A percentile compares a stretch with the other conserved stretches of the same genome.
Conservation (phyloP, 148 eudicot species). For the Persicaria tinctoria region DNA sequence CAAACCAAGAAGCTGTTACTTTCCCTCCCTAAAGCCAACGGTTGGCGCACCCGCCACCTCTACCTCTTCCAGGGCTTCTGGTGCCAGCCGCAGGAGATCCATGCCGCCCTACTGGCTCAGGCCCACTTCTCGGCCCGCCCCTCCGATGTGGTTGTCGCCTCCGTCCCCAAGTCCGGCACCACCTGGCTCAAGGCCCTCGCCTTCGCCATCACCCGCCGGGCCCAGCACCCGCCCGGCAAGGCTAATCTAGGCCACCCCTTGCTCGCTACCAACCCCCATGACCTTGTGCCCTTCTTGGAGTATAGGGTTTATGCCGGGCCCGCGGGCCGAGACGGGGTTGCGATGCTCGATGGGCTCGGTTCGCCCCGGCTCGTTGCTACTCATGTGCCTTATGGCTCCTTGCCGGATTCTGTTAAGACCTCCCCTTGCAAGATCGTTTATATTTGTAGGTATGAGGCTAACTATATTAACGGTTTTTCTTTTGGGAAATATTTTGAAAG, state of each 20-base stretch:
- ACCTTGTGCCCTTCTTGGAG: constrained; percentile 10
- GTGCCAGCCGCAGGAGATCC: constrained; percentile 10
- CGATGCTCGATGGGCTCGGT: neutral
- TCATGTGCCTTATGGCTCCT: constrained; percentile 1
- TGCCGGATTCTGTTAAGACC: constrained; percentile 7
- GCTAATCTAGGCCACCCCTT: neutral
- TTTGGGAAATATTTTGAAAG: too few species aligned
- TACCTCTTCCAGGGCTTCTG: constrained; percentile 19
- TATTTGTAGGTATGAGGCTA: constrained; percentile 4
- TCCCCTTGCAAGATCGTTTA: neutral
- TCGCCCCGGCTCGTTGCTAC: constrained; percentile 11
- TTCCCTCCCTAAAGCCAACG: constrained; percentile 8
- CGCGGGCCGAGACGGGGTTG: neutral
- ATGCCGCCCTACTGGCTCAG: constrained; percentile 10
- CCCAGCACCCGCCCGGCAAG: neutral
- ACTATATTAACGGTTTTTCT: neutral
- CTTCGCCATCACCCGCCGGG: constrained; percentile 2
- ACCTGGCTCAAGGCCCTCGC: constrained; percentile 18
- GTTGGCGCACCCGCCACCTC: constrained; percentile 8
- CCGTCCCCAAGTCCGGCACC: constrained; percentile 18
- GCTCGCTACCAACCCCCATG: constrained; percentile 5
- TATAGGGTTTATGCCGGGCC: neutral
- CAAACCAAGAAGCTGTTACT: neutral
- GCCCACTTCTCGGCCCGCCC: constrained; percentile 2
- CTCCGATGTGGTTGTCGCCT: constrained; percentile 13